Conservation (phyloP, 192 early-diverging fungal genomes). For the Phlyctochytrium bullatum region DNA sequence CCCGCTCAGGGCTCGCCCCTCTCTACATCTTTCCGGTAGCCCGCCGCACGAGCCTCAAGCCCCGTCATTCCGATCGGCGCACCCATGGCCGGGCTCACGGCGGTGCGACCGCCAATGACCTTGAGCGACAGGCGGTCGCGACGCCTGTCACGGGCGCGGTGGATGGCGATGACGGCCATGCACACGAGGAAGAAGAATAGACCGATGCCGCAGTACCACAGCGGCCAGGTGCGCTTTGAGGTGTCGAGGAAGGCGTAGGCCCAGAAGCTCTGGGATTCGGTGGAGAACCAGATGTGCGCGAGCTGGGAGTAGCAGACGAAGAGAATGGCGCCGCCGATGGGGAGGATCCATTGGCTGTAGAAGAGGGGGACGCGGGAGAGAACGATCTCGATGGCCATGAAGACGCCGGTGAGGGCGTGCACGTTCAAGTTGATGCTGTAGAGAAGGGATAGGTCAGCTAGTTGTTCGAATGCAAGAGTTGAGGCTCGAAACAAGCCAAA, state of each 20-base stretch:
- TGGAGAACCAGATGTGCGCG: neutral
- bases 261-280: neutral
- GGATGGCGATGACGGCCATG: neutral
- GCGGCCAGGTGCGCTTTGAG: neutral
- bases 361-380: neutral
- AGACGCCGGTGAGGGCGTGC: neutral
- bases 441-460: neutral
- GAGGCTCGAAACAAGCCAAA: neutral
- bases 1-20: no score
- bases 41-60: no score
- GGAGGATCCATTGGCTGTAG: neutral
- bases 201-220: neutral
- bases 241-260: neutral
- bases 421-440: neutral
- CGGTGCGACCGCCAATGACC: no score
- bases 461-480: neutral
- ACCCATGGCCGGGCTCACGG: no score
- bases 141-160: neutral
- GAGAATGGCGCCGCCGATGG: neutral
- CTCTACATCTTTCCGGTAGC: no score
- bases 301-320: neutral
- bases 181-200: neutral
- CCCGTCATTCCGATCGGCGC: no score
- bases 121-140: neutral
- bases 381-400: neutral